phyloP scores from a whole-genome alignment of 768 basidiomycete species.

The Solioccasus polychromus region DNA sequence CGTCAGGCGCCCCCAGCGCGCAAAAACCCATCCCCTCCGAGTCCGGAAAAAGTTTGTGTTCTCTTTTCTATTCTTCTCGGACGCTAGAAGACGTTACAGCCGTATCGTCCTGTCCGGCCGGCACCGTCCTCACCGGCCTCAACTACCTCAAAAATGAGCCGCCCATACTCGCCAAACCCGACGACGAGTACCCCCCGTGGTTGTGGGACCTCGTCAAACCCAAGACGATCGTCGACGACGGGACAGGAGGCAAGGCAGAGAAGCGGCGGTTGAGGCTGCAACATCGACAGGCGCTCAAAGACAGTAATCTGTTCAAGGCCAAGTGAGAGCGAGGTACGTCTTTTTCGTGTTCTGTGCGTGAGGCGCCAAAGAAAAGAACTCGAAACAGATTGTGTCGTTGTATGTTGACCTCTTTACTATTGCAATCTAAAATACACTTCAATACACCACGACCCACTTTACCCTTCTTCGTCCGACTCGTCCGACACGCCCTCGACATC shows the following conservation, averaged over 20 bases:
- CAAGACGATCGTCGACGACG: constrained; percentile 62
- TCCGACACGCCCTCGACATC: constrained; percentile 48
- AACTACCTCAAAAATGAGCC: constrained; percentile 82
- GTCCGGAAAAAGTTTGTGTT: too few relatives aligned
- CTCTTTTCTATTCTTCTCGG: too few relatives aligned
- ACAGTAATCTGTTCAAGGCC: constrained; percentile 82
- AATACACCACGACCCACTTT: too few relatives aligned
- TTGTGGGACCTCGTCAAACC: constrained; percentile 75
- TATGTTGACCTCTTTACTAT: too few relatives aligned
- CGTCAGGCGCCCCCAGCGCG: too few relatives aligned
- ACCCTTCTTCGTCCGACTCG: constrained; percentile 28
- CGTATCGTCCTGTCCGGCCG: constrained; percentile 63
- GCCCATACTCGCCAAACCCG: constrained; percentile 70
- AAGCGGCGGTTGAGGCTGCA: constrained; percentile 53
- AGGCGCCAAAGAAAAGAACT: too few relatives aligned
- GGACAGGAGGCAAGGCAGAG: constrained; percentile 67
- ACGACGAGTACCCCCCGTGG: constrained; percentile 88
- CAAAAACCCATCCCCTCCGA: too few relatives aligned
- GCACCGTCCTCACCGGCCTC: constrained; percentile 75
- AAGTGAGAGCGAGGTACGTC: constrained; percentile 41
- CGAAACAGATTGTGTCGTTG: too few relatives aligned
- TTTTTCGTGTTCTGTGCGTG: too few relatives aligned
- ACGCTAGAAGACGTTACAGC: too few relatives aligned
- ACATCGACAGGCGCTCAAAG: constrained; percentile 71
- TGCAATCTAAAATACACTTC: too few relatives aligned